Conservation (phyloP, 306 rosid species). For the Amphicarpaea edgeworthii region DNA sequence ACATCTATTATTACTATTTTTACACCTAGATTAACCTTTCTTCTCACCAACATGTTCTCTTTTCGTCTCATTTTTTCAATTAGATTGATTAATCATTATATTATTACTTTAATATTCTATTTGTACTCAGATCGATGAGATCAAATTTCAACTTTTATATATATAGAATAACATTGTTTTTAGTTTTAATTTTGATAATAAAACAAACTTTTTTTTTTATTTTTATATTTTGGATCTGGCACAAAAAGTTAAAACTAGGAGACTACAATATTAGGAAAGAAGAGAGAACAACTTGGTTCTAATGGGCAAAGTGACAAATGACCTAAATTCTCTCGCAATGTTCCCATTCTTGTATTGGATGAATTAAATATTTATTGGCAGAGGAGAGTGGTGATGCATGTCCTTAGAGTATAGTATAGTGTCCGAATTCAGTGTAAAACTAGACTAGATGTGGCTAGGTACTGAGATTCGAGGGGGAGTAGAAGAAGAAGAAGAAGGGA, state of each 20-base stretch:
- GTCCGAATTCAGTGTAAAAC: no score
- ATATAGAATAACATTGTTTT: background rate
- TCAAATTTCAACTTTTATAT: no score
- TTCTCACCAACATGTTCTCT: no score
- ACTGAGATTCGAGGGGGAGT: background rate
- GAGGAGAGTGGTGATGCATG: background rate
- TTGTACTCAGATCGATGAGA: no score
- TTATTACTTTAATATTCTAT: no score
- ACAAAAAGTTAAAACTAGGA: slow-evolving; percentile 21
- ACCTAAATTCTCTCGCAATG: slow-evolving; percentile 14
- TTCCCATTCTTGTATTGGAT: background rate
- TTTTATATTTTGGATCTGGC: background rate
- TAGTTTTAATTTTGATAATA: background rate
- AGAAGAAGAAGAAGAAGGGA: background rate
- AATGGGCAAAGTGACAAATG: slow-evolving; percentile 27
- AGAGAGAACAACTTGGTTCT: slow-evolving; percentile 34
- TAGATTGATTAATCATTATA: no score
- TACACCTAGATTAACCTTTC: no score
- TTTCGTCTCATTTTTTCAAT: no score
- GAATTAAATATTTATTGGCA: background rate
- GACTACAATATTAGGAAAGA: background rate
- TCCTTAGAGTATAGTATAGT: no score
- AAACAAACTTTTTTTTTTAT: background rate
- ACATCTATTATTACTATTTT: background rate
- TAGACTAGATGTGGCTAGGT: no score